Evolutionary conservation across 495 filamentous ascomycete species (phyloP), one percentile per base, ranked within the genome.

Genomic region (Clohesyomyces aquaticus): DNA sequence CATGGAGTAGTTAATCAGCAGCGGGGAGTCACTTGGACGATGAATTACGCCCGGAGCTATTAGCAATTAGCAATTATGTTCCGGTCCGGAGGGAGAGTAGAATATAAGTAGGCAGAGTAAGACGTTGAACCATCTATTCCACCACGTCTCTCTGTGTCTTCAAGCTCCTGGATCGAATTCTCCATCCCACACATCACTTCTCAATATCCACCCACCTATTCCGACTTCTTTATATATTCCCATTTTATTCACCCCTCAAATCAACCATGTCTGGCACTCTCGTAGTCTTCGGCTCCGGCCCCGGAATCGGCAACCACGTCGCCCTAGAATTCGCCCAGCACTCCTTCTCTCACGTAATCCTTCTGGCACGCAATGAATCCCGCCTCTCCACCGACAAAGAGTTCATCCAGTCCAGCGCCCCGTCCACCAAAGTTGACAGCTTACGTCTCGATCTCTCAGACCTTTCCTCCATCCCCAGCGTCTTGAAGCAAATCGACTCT

Each of bases 271-370:
- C 55, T 32, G 16, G 53, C 14, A 68, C 59, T n/a, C 27, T 66
- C 29, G 42, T 66, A 16, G 63, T 79, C 28, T 70, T 80, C 59
- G 78, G 78, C 57, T 71, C 74, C 16, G 78, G 77, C 9, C 75
- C 77, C 1, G 77, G 78, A 35, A 78, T 80, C 49, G 77, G 77
- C 29, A 66, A 71, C 46, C 56, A 73, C 35, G 67, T 74, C 3
- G 65, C 76, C n/a, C 29, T 69, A 0, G 58, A 72, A 21, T 80
- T 79, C 65, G 74, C 77, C 26, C 51, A 66, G 14, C 70, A 75
- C 29, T 66, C 73, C 28, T 78, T 75, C 65, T 66, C 63, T 43
- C 77, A 75, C 43, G 69, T 79, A 3, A 72, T 74, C 23, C 70
- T 79, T 16, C 64, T 80, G 26, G 73, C 76, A 2, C 71, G 78